Conservation (phyloP, 768 basidiomycete species). For the Boletus reticulatus region DNA sequence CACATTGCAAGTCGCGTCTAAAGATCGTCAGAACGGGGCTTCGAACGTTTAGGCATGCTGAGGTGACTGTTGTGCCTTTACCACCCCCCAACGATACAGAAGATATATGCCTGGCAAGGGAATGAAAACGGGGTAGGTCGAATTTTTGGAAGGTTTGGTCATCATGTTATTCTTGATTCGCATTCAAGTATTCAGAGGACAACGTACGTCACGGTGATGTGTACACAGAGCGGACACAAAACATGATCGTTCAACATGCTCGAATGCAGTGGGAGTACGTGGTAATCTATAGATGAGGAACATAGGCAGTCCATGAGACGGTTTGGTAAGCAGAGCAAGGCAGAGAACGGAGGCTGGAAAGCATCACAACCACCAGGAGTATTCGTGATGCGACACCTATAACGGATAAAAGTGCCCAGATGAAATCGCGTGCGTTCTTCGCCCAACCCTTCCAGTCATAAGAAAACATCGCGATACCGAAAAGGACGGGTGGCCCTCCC, state of each 20-base stretch:
- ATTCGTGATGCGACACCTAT: not conserved
- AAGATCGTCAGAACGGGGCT: constrained; percentile 49
- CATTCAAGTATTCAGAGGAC: too few species aligned
- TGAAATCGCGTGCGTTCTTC: too few species aligned
- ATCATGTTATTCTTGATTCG: too few species aligned
- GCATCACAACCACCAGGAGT: not conserved
- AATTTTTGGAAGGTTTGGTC: too few species aligned
- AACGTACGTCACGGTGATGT: too few species aligned
- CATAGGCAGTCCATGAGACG: not conserved
- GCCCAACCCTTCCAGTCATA: too few species aligned
- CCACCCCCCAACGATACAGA: not conserved
- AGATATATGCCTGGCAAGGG: not conserved
- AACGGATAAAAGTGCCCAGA: too few species aligned
- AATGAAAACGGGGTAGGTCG: not conserved
- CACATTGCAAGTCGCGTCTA: constrained; percentile 56
- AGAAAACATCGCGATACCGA: too few species aligned
- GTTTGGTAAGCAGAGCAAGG: not conserved
- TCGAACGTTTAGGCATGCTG: constrained; percentile 53
- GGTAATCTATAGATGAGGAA: constrained; percentile 1
- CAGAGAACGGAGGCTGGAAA: not conserved
- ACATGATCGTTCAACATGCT: too few species aligned
- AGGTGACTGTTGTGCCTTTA: constrained; percentile 49
- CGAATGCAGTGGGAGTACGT: not conserved
- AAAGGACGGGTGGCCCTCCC: too few species aligned
- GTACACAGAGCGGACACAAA: too few species aligned